These are phyloP conservation scores for Urostyla sp. DNA, from an alignment of 73 alveolate species.

Conservation along the genomic window DNA sequence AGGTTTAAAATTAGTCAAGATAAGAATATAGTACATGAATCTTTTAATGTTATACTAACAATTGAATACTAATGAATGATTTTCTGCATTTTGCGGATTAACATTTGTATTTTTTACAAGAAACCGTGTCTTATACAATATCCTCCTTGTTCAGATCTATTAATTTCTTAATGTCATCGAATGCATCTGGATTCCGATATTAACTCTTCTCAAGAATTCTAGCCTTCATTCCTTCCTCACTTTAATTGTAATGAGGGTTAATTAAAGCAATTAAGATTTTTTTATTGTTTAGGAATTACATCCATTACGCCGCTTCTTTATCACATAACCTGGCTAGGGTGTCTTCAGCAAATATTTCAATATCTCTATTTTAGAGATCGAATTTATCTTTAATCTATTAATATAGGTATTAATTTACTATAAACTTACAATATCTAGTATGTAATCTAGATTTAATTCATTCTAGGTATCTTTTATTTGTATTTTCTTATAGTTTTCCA, in stretches of 20 bases:
- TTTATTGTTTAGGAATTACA: not conserved
- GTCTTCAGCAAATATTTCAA: slow-evolving; percentile 15
- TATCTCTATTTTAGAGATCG: not conserved
- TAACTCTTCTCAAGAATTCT: not conserved
- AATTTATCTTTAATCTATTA: slow-evolving; percentile 9
- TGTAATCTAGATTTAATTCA: not conserved
- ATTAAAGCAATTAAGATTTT: slow-evolving; percentile 13
- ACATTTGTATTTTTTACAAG: slow-evolving; percentile 50
- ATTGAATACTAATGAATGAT: slow-evolving; percentile 16
- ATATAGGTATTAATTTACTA: not conserved
- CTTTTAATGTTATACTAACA: slow-evolving; percentile 25
- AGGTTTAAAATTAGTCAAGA: not conserved
- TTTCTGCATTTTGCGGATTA: slow-evolving; percentile 41
- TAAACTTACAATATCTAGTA: not conserved
- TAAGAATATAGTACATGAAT: slow-evolving; percentile 10
- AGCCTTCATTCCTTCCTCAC: not conserved
- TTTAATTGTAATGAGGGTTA: slow-evolving; percentile 38
- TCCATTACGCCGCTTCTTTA: slow-evolving; percentile 15
- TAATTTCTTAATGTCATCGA: slow-evolving; percentile 14
- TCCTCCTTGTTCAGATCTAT: slow-evolving; percentile 20
- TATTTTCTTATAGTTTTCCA: slow-evolving; percentile 17
- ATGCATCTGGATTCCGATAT: slow-evolving; percentile 30
- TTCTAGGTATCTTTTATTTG: not conserved
- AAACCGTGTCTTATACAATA: slow-evolving; percentile 38
- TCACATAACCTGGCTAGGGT: not conserved